Evolutionary conservation across 805 yeast species (phyloP).

Genomic region (Schwanniomyces sp.): DNA sequence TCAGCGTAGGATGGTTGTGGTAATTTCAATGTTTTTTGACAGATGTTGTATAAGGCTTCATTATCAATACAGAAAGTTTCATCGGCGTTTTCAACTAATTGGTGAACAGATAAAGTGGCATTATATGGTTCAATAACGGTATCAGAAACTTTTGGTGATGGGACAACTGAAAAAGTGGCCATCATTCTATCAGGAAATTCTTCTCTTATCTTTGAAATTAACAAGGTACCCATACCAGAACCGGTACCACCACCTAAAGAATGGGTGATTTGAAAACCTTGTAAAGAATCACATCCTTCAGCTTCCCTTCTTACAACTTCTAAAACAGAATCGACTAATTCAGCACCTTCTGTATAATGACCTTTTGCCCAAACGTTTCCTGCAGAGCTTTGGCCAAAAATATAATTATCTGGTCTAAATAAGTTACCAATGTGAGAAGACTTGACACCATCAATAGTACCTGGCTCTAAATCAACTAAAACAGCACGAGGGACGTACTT

Average conservation of each 20-base stretch:
- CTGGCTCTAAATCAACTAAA: slow-evolving; percentile 90
- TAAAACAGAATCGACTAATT: slow-evolving; percentile 83
- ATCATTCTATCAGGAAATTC: slow-evolving; percentile 95
- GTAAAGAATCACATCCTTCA: slow-evolving; percentile 87
- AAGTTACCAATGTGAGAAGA: slow-evolving; percentile 79
- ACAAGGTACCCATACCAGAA: slow-evolving; percentile 92
- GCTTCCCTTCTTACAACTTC: slow-evolving; percentile 93
- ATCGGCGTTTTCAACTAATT: slow-evolving; percentile 85
- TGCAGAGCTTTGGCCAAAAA: slow-evolving; percentile 88
- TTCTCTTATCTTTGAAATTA: slow-evolving; percentile 83
- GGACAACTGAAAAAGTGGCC: slow-evolving; percentile 92
- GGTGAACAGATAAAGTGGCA: slow-evolving; percentile 88
- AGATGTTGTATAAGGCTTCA: slow-evolving; percentile 88
- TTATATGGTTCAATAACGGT: slow-evolving; percentile 96
- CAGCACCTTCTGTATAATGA: slow-evolving; percentile 96
- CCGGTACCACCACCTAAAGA: slow-evolving; percentile 83
- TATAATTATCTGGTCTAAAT: slow-evolving; percentile 89
- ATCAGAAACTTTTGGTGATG: slow-evolving; percentile 87
- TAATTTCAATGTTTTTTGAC: slow-evolving; percentile 81
- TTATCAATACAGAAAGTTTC: slow-evolving; percentile 95
- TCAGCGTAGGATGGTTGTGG: slow-evolving; percentile 77
- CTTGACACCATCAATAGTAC: slow-evolving; percentile 84
- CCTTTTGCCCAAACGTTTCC: slow-evolving; percentile 98
- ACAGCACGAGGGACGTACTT: slow-evolving; percentile 95
- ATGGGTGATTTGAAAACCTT: slow-evolving; percentile 84